Evolutionary conservation across 176 grass and related monocot species (phyloP).

Genomic region (Alopecurus myosuroides): DNA sequence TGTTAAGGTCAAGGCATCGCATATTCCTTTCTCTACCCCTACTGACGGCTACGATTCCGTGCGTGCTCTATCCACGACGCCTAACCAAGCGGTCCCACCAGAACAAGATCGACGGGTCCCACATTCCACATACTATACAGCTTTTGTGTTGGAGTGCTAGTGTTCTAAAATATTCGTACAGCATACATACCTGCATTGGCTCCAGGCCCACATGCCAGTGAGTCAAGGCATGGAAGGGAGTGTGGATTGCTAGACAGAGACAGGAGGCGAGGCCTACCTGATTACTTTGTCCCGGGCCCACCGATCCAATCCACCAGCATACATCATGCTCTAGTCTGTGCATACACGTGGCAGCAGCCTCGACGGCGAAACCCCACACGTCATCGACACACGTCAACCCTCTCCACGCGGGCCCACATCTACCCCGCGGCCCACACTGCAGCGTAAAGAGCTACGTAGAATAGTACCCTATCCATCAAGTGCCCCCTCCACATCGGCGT

Average conservation of each 20-base stretch:
- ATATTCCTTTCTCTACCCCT: not conserved
- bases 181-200: no score
- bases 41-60: not conserved
- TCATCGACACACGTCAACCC: not conserved
- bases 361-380: not conserved
- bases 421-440: not conserved
- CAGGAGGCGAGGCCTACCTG: not conserved
- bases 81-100: not conserved
- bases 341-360: not conserved
- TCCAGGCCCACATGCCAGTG: not conserved
- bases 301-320: not conserved
- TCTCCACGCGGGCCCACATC: not conserved
- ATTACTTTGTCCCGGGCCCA: not conserved
- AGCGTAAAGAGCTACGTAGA: no score
- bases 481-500: not conserved
- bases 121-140: not conserved
- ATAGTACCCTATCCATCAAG: not conserved
- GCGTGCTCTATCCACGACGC: not conserved
- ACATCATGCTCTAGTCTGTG: not conserved
- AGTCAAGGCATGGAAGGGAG: rapidly evolving
- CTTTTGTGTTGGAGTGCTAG: not conserved
- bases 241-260: not conserved
- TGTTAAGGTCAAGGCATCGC: not conserved
- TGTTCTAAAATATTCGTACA: not conserved
- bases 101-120: not conserved